Base-by-base conservation (phyloP, 2,329 filamentous ascomycete species). In the Hymenoscyphus fructigenus region DNA sequence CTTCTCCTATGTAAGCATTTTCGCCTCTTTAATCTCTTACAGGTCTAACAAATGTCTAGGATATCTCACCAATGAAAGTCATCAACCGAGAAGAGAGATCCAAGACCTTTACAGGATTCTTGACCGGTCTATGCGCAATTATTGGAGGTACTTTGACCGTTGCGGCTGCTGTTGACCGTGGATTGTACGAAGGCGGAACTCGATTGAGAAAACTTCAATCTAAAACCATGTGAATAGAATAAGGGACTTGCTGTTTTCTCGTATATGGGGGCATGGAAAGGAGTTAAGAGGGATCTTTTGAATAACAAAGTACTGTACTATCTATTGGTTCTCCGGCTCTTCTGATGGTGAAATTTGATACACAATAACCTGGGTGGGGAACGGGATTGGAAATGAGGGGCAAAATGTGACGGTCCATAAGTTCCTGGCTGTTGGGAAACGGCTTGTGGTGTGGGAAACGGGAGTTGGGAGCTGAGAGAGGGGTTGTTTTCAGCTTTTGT, bases 21-120 rank as follows among this genome's bases (percentile, higher is more conserved):
- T 5, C 29, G 41, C 7, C 12, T 12, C 14, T 26, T 59, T 44
- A 15, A 57, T 36, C 29, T 50, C 17, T 4, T 3, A 10, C 29
- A 57, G 56, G 59, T 47, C 67, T 71, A 74, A 78, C 62, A 73
- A 29, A 14, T 23, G 44, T 56, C 2, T 41, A 93, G 91, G 95
- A 99, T 74, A 99, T 99, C 77, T 98, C 94, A 1, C 95, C 95
- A 5, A 99, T 99, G 95, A 99, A 98, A 81, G 94, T 99, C 67
- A 91, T 99, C 79, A 99, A 99, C 82, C 90, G 93, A 63, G 96
- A 99, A 81, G 90, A 91, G 70, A 87, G 92, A 57, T 83, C 89
- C 66, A 98, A 98, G 83, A 91, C 90, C 4, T 96, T 99, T 77
- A 88, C 92, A 0, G 91, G 91, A 20, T 99, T 99, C 82, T 79